Evolutionary conservation across 305 asterid genomes (phyloP).

Genomic region (Nicotiana rustica): DNA sequence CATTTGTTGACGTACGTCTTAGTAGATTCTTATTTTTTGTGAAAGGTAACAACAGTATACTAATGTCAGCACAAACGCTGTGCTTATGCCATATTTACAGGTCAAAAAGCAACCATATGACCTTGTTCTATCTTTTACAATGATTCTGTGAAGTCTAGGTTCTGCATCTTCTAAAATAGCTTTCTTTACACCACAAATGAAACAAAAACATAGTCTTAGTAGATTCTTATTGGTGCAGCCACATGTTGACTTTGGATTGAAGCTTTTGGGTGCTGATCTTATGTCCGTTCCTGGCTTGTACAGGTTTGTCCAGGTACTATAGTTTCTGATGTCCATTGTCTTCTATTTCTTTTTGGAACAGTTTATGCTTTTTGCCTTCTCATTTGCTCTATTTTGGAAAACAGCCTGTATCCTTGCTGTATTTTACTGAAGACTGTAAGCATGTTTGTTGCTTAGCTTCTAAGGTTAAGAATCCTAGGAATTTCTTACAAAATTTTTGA

Average conservation of each 20-base stretch:
- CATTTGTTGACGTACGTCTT: conserved; percentile 22
- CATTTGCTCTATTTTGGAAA: conserved; percentile 16
- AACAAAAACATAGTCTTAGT: conserved; percentile 27
- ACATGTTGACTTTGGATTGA: conserved; percentile 94
- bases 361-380: conserved; percentile 11
- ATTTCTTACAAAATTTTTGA: neutral
- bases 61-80: neutral
- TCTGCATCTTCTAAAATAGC: conserved; percentile 17
- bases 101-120: neutral
- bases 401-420: conserved; percentile 9
- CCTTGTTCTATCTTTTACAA: conserved; percentile 23
- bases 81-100: conserved; percentile 7
- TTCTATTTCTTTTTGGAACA: conserved; percentile 1
- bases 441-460: neutral
- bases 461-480: conserved; percentile 4
- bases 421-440: neutral
- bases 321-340: conserved; percentile 23
- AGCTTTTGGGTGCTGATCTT: conserved; percentile 91
- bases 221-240: conserved; percentile 63
- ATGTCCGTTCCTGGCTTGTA: conserved; percentile 97
- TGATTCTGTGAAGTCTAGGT: neutral
- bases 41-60: neutral
- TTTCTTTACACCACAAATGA: conserved; percentile 26
- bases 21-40: conserved; percentile 35
- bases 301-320: conserved; percentile 83